Percentiles rank a stretch among this genome's conserved stretches.
phyloP scores from a whole-genome alignment of 2,329 filamentous ascomycete genomes.

The Cladosporium cucumerinum region DNA sequence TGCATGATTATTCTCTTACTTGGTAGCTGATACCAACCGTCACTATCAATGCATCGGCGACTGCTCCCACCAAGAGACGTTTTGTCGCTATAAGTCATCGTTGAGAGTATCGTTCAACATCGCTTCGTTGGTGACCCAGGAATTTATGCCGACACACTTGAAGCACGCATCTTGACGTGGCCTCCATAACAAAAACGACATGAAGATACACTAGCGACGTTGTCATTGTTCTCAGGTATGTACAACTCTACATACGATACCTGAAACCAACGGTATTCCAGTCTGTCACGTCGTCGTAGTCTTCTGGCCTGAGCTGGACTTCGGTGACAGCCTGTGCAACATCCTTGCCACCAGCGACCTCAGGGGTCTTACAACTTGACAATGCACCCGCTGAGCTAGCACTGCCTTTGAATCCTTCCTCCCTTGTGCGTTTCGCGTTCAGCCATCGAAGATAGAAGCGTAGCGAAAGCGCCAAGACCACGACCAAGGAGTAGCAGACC shows the following conservation, averaged over 20 bases:
- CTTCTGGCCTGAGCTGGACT: slow-evolving; percentile 22
- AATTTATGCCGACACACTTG: not conserved
- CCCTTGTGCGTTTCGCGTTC: slow-evolving; percentile 40
- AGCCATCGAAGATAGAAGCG: slow-evolving; percentile 48
- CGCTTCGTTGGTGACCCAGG: not conserved
- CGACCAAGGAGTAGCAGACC: slow-evolving; percentile 54
- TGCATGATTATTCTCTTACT: not conserved
- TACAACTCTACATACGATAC: slow-evolving; percentile 48
- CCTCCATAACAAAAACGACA: not conserved
- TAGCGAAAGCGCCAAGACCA: slow-evolving; percentile 44
- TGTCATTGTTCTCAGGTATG: not conserved
- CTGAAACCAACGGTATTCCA: slow-evolving; percentile 59
- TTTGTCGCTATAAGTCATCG: not conserved
- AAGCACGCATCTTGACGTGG: not conserved
- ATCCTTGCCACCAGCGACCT: not conserved
- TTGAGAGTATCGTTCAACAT: not conserved
- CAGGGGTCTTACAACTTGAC: not conserved
- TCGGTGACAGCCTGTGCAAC: not conserved
- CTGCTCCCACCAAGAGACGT: not conserved
- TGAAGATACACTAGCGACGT: not conserved
- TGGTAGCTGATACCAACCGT: not conserved
- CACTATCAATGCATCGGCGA: too few relatives aligned
- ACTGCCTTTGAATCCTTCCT: not conserved
- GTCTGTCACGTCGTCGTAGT: slow-evolving; percentile 57
- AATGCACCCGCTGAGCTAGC: slow-evolving; percentile 38